Conservation (phyloP, 192 early-diverging fungal species). For the Phycomyces nitens region DNA sequence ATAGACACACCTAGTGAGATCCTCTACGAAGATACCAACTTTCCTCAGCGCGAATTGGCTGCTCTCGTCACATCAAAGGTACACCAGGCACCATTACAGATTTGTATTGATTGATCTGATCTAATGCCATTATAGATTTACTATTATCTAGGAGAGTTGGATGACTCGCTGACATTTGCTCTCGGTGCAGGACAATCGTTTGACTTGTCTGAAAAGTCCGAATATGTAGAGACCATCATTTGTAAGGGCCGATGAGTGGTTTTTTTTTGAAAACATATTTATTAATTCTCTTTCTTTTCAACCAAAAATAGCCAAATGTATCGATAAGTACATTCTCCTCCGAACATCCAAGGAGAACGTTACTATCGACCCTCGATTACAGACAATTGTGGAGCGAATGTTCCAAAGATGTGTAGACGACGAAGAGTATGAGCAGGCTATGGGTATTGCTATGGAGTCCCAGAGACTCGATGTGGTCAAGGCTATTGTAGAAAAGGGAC, state of each 20-base stretch:
- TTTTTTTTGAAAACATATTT: neutral
- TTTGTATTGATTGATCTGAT: neutral
- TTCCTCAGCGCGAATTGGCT: constrained; percentile 83
- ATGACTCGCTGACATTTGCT: constrained; percentile 94
- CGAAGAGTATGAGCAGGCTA: constrained; percentile 85
- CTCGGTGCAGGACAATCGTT: constrained; percentile 90
- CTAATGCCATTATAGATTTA: constrained; percentile 64
- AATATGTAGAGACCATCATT: constrained; percentile 94
- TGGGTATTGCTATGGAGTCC: constrained; percentile 95
- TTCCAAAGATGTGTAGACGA: constrained; percentile 87
- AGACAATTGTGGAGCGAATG: constrained; percentile 93
- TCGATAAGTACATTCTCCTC: constrained; percentile 92
- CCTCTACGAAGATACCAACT: constrained; percentile 88
- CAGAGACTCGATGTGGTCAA: constrained; percentile 88
- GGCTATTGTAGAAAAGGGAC: constrained; percentile 69
- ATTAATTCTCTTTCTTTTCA: neutral
- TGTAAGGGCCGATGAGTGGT: constrained; percentile 51
- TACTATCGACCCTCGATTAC: constrained; percentile 73
- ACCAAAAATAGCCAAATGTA: constrained; percentile 66
- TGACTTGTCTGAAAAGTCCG: constrained; percentile 72
- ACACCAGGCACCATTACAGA: neutral
- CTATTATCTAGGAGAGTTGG: constrained; percentile 94
- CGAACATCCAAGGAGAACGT: constrained; percentile 40
- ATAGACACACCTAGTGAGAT: too few relatives aligned
- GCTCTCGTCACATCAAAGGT: constrained; percentile 97